Percentiles rank a stretch among this genome's conserved stretches.
Conservation (phyloP, 2,329 filamentous ascomycete genomes). For the Exophiala spinifera region DNA sequence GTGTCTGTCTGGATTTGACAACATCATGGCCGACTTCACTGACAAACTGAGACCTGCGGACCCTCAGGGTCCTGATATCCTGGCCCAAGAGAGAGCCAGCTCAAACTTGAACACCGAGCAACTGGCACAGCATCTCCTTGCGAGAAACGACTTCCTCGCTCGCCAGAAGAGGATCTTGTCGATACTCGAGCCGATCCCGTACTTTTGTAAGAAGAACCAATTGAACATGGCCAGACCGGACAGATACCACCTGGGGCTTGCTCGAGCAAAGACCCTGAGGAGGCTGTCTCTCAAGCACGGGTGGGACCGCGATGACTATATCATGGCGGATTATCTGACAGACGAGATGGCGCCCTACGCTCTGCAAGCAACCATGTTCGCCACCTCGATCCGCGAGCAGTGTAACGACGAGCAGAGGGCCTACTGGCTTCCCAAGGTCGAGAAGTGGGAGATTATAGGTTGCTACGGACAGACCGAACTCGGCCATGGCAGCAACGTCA, state of each 20-base stretch:
- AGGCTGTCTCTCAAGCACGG: slow-evolving; percentile 45
- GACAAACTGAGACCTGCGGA: slow-evolving; percentile 47
- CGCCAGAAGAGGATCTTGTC: slow-evolving; percentile 47
- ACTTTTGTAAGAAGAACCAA: slow-evolving; percentile 51
- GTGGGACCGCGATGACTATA: slow-evolving; percentile 51
- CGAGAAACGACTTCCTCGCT: slow-evolving; percentile 47
- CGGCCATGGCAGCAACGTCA: slow-evolving; percentile 53
- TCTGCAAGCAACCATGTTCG: slow-evolving; percentile 52
- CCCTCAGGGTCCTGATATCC: slow-evolving; percentile 45
- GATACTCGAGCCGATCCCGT: slow-evolving; percentile 46
- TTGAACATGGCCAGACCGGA: slow-evolving; percentile 52
- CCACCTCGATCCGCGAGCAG: slow-evolving; percentile 52
- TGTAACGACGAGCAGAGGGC: slow-evolving; percentile 46
- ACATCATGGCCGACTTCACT: slow-evolving; percentile 47
- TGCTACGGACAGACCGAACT: slow-evolving; percentile 53
- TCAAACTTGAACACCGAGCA: slow-evolving; percentile 46
- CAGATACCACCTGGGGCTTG: slow-evolving; percentile 52
- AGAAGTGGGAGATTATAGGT: slow-evolving; percentile 50
- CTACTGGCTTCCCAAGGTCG: slow-evolving; percentile 51
- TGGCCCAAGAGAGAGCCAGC: slow-evolving; percentile 45
- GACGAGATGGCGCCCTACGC: slow-evolving; percentile 53
- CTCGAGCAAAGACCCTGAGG: slow-evolving; percentile 50
- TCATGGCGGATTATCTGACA: slow-evolving; percentile 52
- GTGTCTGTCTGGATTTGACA: slow-evolving; percentile 27
- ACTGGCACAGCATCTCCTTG: slow-evolving; percentile 47